These are phyloP conservation scores for Paecilomyces variotii DNA, from an alignment of 2,329 filamentous ascomycete species.

Conservation along the genomic window DNA sequence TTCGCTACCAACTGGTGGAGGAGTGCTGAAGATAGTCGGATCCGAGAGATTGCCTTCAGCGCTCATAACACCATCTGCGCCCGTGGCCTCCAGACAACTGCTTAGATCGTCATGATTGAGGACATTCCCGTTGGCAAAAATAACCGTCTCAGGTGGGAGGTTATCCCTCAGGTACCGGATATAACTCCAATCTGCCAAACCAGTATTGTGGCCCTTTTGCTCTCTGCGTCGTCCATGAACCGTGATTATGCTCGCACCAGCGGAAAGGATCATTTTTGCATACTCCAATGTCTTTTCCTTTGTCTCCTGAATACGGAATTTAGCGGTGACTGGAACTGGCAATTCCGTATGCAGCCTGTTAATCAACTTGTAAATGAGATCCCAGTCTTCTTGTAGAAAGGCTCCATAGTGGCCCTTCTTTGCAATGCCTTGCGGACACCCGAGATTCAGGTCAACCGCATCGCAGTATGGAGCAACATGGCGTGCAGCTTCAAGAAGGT, in stretches of 20 bases:
- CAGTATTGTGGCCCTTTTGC: slow-evolving; percentile 93
- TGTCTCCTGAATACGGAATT: slow-evolving; percentile 84
- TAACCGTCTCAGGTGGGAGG: slow-evolving; percentile 76
- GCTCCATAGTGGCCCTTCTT: slow-evolving; percentile 84
- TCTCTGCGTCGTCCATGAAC: slow-evolving; percentile 84
- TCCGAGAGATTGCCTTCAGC: slow-evolving; percentile 93
- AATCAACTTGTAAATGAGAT: slow-evolving; percentile 73
- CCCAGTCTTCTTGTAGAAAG: slow-evolving; percentile 89
- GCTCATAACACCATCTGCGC: slow-evolving; percentile 89
- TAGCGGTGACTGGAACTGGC: slow-evolving; percentile 80
- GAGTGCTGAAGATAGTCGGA: slow-evolving; percentile 70
- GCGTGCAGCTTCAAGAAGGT: slow-evolving; percentile 56
- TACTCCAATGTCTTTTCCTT: slow-evolving; percentile 82
- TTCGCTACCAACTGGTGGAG: slow-evolving; percentile 57
- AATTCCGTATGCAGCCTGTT: slow-evolving; percentile 72
- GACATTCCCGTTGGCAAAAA: slow-evolving; percentile 96
- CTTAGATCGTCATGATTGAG: slow-evolving; percentile 71
- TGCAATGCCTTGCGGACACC: slow-evolving; percentile 94
- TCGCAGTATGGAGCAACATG: slow-evolving; percentile 82
- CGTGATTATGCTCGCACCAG: slow-evolving; percentile 86
- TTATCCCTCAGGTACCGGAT: slow-evolving; percentile 76
- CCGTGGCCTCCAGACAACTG: slow-evolving; percentile 70
- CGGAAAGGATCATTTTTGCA: slow-evolving; percentile 74
- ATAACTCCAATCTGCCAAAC: slow-evolving; percentile 83
- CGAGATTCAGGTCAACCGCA: slow-evolving; percentile 89